Base-by-base conservation (phyloP, 2,329 filamentous ascomycete genomes). In the Colletotrichum agaves region DNA sequence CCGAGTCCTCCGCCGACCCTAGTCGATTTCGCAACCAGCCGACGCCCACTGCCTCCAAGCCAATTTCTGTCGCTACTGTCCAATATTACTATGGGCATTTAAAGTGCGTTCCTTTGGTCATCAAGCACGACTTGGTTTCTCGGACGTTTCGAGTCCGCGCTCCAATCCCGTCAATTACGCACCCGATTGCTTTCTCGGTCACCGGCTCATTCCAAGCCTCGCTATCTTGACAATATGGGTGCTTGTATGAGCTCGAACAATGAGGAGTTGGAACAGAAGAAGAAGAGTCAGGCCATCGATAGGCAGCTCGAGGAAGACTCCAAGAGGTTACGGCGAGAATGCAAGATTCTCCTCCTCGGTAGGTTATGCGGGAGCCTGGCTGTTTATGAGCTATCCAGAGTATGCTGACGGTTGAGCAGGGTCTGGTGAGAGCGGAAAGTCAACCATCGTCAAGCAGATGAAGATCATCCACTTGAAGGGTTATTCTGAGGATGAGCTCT, bases 371-470 rank as follows among this genome's bases (percentile, higher is more conserved):
- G 41, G 19, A 50, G 5, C 17, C n/a, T n/a, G 5, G 13, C 8
- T 35, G 7, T 17, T 12, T 17, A n/a, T 13, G 19, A n/a, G 12
- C 39, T 21, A 15, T 41, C 11, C 1, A 10, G 19, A 21, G 21
- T 19, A 35, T 19, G 56, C 69, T 72, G 55, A 70, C 52, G 15
- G 43, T 31, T 43, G 43, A 69, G 72, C 78, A 98, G 96, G 96
- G 72, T 98, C 96, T 72, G 96, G 96, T 72, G 96, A 99, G 84
- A 98, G 95, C 81, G 96, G 96, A 73, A 99, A 99, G 82, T 98
- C 96, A 66, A 99, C 96, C 10, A 98, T 99, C 75, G 96, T 99
- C 73, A 99, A 99, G 82, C 96, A 99, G 85, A 99, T 99, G 96
- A 99, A 98, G 83, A 99, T 99, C 74, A 98, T 99, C 76, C 96